Percentiles rank a stretch among this genome's conserved stretches.
phyloP scores from a whole-genome alignment of 148 eudicot genomes.

The Rhododendron vialii region DNA sequence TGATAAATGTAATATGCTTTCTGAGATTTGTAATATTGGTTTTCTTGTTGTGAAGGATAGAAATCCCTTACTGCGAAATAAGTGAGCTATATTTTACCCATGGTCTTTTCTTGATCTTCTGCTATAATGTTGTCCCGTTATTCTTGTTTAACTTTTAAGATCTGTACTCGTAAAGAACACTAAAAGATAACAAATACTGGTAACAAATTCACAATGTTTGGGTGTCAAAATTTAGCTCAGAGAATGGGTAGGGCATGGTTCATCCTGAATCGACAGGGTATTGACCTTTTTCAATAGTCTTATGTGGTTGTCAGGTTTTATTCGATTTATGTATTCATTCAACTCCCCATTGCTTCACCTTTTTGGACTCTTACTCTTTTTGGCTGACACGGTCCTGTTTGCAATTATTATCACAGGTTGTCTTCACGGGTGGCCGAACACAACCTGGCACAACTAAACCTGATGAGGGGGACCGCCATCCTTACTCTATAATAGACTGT shows the following conservation, averaged over 20 bases:
- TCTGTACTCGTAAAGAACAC: not conserved
- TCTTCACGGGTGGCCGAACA: conserved; percentile 91
- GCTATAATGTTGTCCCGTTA: not conserved
- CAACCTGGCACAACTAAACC: conserved; percentile 97
- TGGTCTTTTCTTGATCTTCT: not conserved
- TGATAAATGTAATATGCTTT: not conserved
- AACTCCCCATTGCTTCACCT: not conserved
- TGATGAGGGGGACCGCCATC: conserved; percentile 97
- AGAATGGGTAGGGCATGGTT: not conserved
- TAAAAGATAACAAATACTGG: not conserved
- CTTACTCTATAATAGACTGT: conserved; percentile 81
- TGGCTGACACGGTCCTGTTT: not conserved
- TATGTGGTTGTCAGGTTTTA: not conserved
- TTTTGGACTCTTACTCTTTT: not conserved
- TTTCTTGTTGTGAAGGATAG: not conserved
- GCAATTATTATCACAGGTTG: conserved; percentile 44
- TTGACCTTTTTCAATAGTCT: not conserved
- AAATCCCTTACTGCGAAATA: not conserved
- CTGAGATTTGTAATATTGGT: not conserved
- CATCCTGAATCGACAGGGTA: not conserved
- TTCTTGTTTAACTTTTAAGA: not conserved
- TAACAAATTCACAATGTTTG: not conserved
- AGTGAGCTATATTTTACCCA: not conserved
- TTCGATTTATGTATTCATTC: not conserved
- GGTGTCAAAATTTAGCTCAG: not conserved